phyloP scores from a whole-genome alignment of 805 yeast genomes.

The Starmerella bombi region DNA sequence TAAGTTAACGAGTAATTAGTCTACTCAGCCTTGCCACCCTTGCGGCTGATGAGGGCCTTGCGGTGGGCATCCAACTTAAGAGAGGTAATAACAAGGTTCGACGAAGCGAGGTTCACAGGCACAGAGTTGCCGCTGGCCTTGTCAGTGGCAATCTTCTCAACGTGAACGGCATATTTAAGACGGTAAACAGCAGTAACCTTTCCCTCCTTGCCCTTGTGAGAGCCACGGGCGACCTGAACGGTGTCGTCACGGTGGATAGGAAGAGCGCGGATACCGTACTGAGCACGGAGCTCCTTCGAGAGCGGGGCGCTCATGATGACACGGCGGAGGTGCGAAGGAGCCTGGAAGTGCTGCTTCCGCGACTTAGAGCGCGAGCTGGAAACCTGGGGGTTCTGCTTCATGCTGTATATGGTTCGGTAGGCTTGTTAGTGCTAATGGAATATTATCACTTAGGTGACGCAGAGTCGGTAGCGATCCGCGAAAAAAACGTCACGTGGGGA shows the following conservation, averaged over 20 bases:
- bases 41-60: conserved; percentile 92
- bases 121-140: conserved; percentile 96
- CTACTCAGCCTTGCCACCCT: conserved; percentile 83
- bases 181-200: conserved; percentile 96
- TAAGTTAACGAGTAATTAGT: conserved; percentile 22
- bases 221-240: conserved; percentile 93
- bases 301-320: conserved; percentile 93
- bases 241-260: conserved; percentile 98
- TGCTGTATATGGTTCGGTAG: conserved; percentile 9
- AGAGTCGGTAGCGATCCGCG: neutral
- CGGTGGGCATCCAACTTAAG: conserved; percentile 97
- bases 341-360: conserved; percentile 98
- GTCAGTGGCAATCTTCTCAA: conserved; percentile 94
- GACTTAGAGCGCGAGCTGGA: conserved; percentile 98
- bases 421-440: neutral
- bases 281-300: conserved; percentile 95
- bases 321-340: conserved; percentile 95
- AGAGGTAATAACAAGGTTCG: conserved; percentile 97
- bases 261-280: conserved; percentile 88
- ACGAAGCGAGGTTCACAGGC: conserved; percentile 95
- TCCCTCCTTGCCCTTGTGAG: conserved; percentile 99
- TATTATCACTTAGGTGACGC: neutral
- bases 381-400: conserved; percentile 45
- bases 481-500: neutral
- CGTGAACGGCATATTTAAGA: conserved; percentile 91